phyloP scores from a whole-genome alignment of 805 yeast genomes.

The Metschnikowia anglica region DNA sequence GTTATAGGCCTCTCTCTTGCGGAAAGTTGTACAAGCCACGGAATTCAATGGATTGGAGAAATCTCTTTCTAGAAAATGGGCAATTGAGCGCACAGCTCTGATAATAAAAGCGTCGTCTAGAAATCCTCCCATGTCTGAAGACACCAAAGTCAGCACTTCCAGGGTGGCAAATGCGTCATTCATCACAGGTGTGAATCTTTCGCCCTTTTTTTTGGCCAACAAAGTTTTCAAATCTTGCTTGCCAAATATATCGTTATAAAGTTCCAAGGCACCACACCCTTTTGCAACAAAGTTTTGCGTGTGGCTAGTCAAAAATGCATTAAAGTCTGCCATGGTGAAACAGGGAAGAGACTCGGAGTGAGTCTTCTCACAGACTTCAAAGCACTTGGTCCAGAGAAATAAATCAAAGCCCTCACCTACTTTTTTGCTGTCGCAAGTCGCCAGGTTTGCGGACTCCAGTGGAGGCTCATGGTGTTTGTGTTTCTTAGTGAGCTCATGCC shows the following conservation, averaged over 20 bases:
- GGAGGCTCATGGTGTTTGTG: conserved; percentile 1
- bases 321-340: conserved; percentile 15
- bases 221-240: conserved; percentile 5
- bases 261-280: conserved; percentile 12
- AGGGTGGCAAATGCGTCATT: not conserved
- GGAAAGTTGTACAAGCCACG: conserved; percentile 1
- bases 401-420: conserved; percentile 5
- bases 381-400: conserved; percentile 8
- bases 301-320: conserved; percentile 8
- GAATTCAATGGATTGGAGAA: conserved; percentile 8
- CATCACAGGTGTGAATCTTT: not conserved
- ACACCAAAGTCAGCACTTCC: conserved; percentile 6
- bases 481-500: conserved; percentile 9
- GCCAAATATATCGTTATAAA: conserved; percentile 13
- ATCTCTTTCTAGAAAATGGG: conserved; percentile 4
- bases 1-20: conserved; percentile 4
- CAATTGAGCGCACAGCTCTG: conserved; percentile 4
- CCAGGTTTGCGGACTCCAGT: not conserved
- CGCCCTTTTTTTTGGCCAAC: not conserved
- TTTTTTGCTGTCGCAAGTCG: not conserved
- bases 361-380: conserved; percentile 7
- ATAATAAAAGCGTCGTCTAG: conserved; percentile 6
- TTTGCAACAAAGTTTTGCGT: conserved; percentile 6
- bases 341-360: conserved; percentile 13
- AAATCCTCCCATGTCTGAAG: conserved; percentile 5